A percentile compares a stretch with the other conserved stretches of the same genome.
Conservation (phyloP, 1,284 basidiomycete genomes). For the Microbotryomycetes sp. region DNA sequence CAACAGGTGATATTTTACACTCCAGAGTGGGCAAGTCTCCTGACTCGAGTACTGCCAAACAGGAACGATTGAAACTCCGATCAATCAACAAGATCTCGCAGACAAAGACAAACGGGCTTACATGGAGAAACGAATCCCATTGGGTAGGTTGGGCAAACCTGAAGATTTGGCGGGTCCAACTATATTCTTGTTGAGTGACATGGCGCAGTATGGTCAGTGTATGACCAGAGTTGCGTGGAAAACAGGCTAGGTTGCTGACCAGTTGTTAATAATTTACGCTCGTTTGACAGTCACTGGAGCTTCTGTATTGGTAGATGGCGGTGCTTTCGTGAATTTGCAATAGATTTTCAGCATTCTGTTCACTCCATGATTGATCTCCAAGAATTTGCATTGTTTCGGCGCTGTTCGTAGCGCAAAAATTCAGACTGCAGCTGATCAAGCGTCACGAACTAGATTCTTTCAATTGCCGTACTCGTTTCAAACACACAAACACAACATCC, state of each 20-base stretch:
- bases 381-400: no score
- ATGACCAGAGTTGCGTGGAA: background rate
- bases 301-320: slow-evolving; percentile 67
- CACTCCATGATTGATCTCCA: no score
- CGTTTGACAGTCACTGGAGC: slow-evolving; percentile 53
- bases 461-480: no score
- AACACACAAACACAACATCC: no score
- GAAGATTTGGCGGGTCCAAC: slow-evolving; percentile 71
- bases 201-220: slow-evolving; percentile 58
- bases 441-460: no score
- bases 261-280: no score
- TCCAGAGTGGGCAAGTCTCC: no score
- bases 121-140: slow-evolving; percentile 61
- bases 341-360: slow-evolving; percentile 38
- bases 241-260: no score
- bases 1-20: background rate
- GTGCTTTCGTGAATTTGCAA: slow-evolving; percentile 70
- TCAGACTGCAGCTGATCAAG: no score
- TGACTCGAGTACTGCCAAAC: no score
- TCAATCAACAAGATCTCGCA: slow-evolving; percentile 68
- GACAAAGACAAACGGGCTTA: slow-evolving; percentile 56
- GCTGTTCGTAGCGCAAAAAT: no score
- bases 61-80: slow-evolving; percentile 67
- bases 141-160: slow-evolving; percentile 61
- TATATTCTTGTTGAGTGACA: slow-evolving; percentile 66